Evolutionary conservation across 2,329 filamentous ascomycete genomes (phyloP).

Genomic region (Pseudomassariella vexata): DNA sequence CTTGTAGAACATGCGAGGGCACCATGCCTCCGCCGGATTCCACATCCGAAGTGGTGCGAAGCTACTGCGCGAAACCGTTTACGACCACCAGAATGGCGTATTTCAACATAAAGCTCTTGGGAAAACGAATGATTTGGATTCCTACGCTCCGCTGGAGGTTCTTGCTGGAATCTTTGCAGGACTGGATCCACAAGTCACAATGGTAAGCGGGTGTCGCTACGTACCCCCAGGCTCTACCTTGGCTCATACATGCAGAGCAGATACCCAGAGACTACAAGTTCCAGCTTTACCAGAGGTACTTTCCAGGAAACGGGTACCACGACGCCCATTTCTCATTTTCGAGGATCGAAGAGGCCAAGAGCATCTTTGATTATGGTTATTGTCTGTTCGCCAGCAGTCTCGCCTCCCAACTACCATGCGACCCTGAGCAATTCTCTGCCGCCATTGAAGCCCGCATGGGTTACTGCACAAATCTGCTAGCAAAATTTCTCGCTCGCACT

Average conservation of each 20-base stretch:
- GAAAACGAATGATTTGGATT: neutral
- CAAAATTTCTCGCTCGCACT: conserved; percentile 1
- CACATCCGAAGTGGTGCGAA: conserved; percentile 5
- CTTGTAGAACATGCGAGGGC: conserved; percentile 5
- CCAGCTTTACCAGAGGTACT: neutral
- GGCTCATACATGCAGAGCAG: conserved; percentile 2
- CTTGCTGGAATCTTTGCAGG: conserved; percentile 3
- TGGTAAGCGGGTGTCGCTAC: conserved; percentile 1
- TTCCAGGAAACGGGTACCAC: neutral
- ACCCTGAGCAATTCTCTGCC: neutral
- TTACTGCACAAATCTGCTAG: neutral
- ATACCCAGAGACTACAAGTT: conserved; percentile 1
- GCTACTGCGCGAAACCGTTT: conserved; percentile 4
- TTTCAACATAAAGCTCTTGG: conserved; percentile 3
- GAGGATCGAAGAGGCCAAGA: conserved; percentile 4
- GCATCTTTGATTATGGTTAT: conserved; percentile 3
- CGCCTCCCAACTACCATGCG: neutral
- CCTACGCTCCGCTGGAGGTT: conserved; percentile 4
- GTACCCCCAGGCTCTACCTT: neutral
- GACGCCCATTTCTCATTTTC: conserved; percentile 1
- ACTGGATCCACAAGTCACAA: conserved; percentile 3
- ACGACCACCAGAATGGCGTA: conserved; percentile 1
- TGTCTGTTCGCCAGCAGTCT: neutral
- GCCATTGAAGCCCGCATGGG: conserved; percentile 1
- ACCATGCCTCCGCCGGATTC: conserved; percentile 2